A percentile compares a stretch with the other conserved stretches of the same genome.
These are phyloP conservation scores for Thelephora ganbajun DNA, from an alignment of 768 basidiomycete genomes.

Conservation along the genomic window DNA sequence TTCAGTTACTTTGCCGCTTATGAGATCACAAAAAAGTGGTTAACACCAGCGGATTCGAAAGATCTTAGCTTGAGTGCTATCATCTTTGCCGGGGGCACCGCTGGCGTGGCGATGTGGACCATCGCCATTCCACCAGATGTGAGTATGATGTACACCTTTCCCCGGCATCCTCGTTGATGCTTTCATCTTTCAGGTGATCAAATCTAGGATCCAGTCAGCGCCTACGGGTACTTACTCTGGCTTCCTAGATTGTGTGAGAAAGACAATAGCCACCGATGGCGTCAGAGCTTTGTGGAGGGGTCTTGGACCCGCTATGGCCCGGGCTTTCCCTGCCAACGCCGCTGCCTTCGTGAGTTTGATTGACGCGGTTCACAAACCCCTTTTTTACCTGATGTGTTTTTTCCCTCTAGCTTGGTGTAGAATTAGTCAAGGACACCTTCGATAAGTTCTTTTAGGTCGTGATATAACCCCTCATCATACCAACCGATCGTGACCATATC, in stretches of 20 bases:
- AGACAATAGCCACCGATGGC: slow-evolving; percentile 86
- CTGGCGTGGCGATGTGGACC: slow-evolving; percentile 97
- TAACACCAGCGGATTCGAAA: slow-evolving; percentile 68
- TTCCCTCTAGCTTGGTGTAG: slow-evolving; percentile 68
- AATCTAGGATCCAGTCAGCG: slow-evolving; percentile 91
- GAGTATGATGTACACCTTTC: slow-evolving; percentile 15
- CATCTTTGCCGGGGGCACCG: slow-evolving; percentile 84
- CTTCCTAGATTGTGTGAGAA: slow-evolving; percentile 81
- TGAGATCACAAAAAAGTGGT: slow-evolving; percentile 78
- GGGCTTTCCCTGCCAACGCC: slow-evolving; percentile 66
- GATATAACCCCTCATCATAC: no score
- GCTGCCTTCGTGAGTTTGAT: slow-evolving; percentile 66
- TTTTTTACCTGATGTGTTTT: slow-evolving; percentile 4
- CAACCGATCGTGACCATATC: no score
- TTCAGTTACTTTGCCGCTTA: slow-evolving; percentile 92
- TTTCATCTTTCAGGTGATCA: slow-evolving; percentile 53
- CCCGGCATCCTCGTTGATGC: neutral
- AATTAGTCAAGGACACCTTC: slow-evolving; percentile 74
- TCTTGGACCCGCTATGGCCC: slow-evolving; percentile 92
- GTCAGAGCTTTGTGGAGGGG: slow-evolving; percentile 88
- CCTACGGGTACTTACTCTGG: slow-evolving; percentile 97
- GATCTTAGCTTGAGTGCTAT: slow-evolving; percentile 78
- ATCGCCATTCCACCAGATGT: slow-evolving; percentile 96
- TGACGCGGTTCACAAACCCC: neutral
- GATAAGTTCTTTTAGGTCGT: slow-evolving; percentile 41